Base-by-base conservation (phyloP, 192 early-diverging fungal species). In the Funneliformis mosseae region DNA sequence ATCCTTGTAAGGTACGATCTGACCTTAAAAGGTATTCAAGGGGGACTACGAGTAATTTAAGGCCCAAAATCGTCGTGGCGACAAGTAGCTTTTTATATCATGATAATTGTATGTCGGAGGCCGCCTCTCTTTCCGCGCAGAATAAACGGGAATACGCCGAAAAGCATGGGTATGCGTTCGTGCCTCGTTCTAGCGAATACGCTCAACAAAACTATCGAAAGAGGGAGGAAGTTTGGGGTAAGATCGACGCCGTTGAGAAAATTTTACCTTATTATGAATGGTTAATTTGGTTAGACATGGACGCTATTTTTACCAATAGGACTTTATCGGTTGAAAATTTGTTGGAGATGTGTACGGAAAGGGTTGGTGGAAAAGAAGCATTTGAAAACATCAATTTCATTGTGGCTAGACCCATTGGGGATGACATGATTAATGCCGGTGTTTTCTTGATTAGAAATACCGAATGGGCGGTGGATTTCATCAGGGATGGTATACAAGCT, bases 211-310 rank as follows among this genome's bases (percentile, higher is more conserved):
- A 75, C 9, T 28, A 74, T 25, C 81, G 82, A 33, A 84, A 85
- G 12, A 86, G 90, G 38, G 82, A 82, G 39, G 43, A 83, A n/a
- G 90, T 91, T 11, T 91, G 90, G 90, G 90, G 90, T 63, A 91
- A 91, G 55, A 85, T 91, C 61, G 87, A 88, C 33, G 87, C 80
- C 0, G 81, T 91, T 5, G 87, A 91, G 70, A 91, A 89, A 70
- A 81, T 86, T 5, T 67, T 91, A 2, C 90, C 90, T 6, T 84
- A 89, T 28, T 91, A 91, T 78, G 87, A 91, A 25, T 91, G 90
- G 90, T n/a, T 91, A 33, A 85, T 91, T 76, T 91, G 90, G 90
- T 80, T 91, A 81, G 90, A 91, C 71, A 91, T 91, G 88, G 90
- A 91, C 68, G 88, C 90, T 4, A 84, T 91, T 0, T 72, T 91